phyloP scores from a whole-genome alignment of 2,329 filamentous ascomycete species.

The Fusarium brachygibbosum region DNA sequence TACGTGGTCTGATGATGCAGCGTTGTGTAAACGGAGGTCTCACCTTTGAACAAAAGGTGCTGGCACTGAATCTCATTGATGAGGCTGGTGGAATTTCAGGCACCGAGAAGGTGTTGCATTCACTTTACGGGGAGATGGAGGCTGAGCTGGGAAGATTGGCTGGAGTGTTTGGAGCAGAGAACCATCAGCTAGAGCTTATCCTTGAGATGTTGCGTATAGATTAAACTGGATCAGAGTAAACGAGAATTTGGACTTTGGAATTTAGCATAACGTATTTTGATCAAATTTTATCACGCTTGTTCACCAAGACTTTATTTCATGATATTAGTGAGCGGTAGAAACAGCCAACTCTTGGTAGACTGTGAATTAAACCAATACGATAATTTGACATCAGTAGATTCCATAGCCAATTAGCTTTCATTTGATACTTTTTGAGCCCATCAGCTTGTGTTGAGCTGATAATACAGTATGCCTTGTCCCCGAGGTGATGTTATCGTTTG shows the following conservation, averaged over 20 bases:
- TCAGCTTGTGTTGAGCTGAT: no score
- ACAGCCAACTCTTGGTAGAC: no score
- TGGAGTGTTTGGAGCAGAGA: background rate
- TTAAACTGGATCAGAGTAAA: background rate
- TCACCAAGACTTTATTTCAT: no score
- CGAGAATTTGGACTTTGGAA: no score
- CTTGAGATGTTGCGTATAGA: slow-evolving; percentile 1
- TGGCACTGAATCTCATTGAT: background rate
- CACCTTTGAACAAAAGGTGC: background rate
- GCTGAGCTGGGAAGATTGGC: background rate
- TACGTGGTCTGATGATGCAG: background rate
- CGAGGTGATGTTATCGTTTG: no score
- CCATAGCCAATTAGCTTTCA: no score
- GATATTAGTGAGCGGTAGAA: no score
- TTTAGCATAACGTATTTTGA: accelerated
- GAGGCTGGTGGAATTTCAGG: slow-evolving; percentile 3
- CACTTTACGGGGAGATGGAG: background rate
- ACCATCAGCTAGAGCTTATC: background rate
- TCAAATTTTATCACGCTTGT: no score
- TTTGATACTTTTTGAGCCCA: no score
- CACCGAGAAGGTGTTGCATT: background rate
- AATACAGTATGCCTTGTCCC: no score
- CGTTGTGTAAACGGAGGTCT: background rate
- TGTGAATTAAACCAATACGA: no score
- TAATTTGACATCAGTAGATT: no score